Conservation (phyloP, 768 basidiomycete species). For the Podaxis sp. region DNA sequence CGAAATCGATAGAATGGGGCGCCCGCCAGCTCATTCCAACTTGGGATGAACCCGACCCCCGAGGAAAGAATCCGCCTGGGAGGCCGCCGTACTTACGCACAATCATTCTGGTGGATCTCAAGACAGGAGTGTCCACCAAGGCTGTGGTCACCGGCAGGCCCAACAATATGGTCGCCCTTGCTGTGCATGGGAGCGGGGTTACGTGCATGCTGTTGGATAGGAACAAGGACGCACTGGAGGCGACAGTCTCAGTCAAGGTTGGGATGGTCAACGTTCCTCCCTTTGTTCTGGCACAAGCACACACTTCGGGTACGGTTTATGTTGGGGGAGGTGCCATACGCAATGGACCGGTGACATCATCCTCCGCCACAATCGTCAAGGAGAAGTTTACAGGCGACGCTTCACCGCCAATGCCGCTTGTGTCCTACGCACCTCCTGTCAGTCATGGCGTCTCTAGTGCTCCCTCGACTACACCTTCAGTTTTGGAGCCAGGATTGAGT, state of each 20-base stretch:
- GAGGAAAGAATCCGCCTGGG: background rate
- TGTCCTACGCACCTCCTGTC: no score
- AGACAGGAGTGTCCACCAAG: constrained; percentile 7
- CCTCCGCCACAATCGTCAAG: no score
- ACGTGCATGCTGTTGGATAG: constrained; percentile 23
- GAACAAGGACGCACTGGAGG: background rate
- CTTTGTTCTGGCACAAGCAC: constrained; percentile 17
- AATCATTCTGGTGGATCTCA: constrained; percentile 10
- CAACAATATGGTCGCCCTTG: constrained; percentile 16
- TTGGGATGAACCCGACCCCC: background rate
- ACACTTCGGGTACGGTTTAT: constrained; percentile 4
- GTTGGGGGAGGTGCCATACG: background rate
- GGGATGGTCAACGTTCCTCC: constrained; percentile 23
- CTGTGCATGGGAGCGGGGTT: constrained; percentile 20
- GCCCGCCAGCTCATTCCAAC: constrained; percentile 11
- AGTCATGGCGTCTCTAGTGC: no score
- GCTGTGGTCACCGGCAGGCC: constrained; percentile 7
- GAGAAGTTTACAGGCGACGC: no score
- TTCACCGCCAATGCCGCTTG: no score
- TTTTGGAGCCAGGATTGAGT: no score
- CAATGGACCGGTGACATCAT: no score
- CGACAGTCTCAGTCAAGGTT: constrained; percentile 13
- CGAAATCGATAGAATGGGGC: constrained; percentile 13
- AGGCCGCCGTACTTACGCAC: background rate
- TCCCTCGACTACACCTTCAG: no score